phyloP scores from a whole-genome alignment of 805 yeast species.

The Yamadazyma nakazawae region DNA sequence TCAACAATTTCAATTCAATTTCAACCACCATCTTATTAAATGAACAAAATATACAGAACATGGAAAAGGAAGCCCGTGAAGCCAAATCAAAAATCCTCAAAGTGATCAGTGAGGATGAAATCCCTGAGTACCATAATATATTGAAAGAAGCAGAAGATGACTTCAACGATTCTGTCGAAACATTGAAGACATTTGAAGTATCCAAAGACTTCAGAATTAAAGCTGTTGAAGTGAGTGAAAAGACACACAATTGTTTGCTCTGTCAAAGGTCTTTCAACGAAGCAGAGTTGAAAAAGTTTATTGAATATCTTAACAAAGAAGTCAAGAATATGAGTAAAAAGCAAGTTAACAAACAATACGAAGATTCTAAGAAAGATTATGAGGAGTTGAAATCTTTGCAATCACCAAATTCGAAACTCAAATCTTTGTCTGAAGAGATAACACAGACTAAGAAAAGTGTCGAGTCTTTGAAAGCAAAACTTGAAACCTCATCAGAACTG shows the following conservation, averaged over 20 bases:
- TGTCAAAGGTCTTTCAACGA: constrained; percentile 67
- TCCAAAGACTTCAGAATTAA: constrained; percentile 65
- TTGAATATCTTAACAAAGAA: constrained; percentile 26
- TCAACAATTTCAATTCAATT: constrained; percentile 1
- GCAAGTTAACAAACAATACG: constrained; percentile 27
- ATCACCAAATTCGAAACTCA: constrained; percentile 24
- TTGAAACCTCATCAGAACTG: not conserved
- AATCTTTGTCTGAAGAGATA: constrained; percentile 19
- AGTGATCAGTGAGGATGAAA: constrained; percentile 32
- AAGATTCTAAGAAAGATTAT: constrained; percentile 30
- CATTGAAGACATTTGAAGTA: constrained; percentile 64
- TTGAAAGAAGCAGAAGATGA: constrained; percentile 59
- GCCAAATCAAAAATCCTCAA: constrained; percentile 17
- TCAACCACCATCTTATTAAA: constrained; percentile 3
- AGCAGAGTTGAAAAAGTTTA: constrained; percentile 26
- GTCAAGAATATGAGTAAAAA: constrained; percentile 26
- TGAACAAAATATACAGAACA: not conserved
- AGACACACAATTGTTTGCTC: constrained; percentile 59
- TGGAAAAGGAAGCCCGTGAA: not conserved
- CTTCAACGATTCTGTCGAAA: constrained; percentile 57
- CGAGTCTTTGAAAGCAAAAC: not conserved
- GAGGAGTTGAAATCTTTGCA: constrained; percentile 28
- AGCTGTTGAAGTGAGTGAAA: constrained; percentile 63
- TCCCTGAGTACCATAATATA: constrained; percentile 49
- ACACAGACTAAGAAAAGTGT: constrained; percentile 2